Conservation (phyloP, 805 yeast species). For the Saturnispora galanensis region DNA sequence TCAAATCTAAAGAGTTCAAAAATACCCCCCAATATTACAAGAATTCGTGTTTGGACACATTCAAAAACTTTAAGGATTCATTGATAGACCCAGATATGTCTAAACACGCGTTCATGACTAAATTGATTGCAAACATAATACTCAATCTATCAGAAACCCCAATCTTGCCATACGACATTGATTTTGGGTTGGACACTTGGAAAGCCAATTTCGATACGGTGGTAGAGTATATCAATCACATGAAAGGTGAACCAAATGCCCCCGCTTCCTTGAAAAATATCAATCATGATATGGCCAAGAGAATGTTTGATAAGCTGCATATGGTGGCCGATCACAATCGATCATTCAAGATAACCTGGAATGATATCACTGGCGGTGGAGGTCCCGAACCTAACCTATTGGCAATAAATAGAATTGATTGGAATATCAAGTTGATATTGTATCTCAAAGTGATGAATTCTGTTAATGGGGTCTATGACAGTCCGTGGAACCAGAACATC, state of each 20-base stretch:
- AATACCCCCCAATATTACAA: conserved; percentile 34
- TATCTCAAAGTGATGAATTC: conserved; percentile 46
- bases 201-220: conserved; percentile 39
- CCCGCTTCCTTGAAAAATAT: conserved; percentile 10
- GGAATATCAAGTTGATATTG: conserved; percentile 59
- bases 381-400: conserved; percentile 68
- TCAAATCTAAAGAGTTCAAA: conserved; percentile 11
- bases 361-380: conserved; percentile 38
- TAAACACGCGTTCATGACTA: conserved; percentile 46
- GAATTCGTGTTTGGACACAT: conserved; percentile 54
- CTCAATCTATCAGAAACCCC: conserved; percentile 69
- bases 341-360: conserved; percentile 59
- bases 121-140: conserved; percentile 41
- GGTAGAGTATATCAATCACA: conserved; percentile 26
- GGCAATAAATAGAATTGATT: conserved; percentile 64
- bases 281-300: conserved; percentile 22
- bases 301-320: conserved; percentile 29
- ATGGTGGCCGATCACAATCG: conserved; percentile 38
- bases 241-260: conserved; percentile 3
- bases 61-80: conserved; percentile 39
- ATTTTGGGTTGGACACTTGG: conserved; percentile 35
- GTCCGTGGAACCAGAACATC: conserved; percentile 60
- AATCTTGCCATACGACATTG: conserved; percentile 57
- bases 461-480: conserved; percentile 33
- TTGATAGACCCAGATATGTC: conserved; percentile 47